A percentile compares a stretch with the other conserved stretches of the same genome.
Evolutionary conservation across 163 green algal species (phyloP).

Genomic region (Scenedesmus sp.): DNA sequence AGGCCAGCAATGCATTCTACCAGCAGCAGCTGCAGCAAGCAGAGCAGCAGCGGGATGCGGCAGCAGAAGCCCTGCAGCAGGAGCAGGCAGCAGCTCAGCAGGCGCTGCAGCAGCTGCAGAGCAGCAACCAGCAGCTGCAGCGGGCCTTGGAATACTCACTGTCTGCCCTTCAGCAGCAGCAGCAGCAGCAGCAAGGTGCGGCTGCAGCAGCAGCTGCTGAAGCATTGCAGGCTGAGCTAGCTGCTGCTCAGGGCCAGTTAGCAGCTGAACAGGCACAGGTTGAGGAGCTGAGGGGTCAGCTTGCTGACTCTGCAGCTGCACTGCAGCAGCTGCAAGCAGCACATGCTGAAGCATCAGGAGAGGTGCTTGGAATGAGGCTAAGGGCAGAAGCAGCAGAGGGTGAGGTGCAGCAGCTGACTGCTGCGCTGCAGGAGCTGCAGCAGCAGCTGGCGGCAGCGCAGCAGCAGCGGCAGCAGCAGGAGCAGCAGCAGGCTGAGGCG

Average conservation of each 20-base stretch:
- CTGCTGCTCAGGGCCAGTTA: background rate
- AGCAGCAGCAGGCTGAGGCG: background rate
- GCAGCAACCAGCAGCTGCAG: constrained; percentile 37
- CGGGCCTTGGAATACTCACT: background rate
- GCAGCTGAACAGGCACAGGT: constrained; percentile 6
- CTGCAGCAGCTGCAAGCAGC: background rate
- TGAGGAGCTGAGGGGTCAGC: background rate
- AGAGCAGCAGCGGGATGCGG: constrained; percentile 4
- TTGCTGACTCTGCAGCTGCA: background rate
- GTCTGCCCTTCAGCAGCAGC: background rate
- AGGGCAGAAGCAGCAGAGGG: constrained; percentile 17
- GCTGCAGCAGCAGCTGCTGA: background rate
- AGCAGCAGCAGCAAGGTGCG: background rate
- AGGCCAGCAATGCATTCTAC: background rate
- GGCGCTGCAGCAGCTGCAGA: background rate
- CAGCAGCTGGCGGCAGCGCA: background rate
- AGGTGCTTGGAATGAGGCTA: background rate
- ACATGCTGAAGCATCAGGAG: background rate
- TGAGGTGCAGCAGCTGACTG: background rate
- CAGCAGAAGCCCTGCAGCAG: background rate
- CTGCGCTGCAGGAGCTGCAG: background rate
- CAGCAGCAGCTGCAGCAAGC: constrained; percentile 4
- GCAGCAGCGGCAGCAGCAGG: constrained; percentile 1
- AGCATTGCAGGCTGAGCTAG: background rate
- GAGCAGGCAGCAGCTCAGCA: background rate